Percentiles rank a stretch among this genome's conserved stretches.
These are phyloP conservation scores for Nicotiana undulata DNA, from an alignment of 257 asterid species.

Conservation along the genomic window DNA sequence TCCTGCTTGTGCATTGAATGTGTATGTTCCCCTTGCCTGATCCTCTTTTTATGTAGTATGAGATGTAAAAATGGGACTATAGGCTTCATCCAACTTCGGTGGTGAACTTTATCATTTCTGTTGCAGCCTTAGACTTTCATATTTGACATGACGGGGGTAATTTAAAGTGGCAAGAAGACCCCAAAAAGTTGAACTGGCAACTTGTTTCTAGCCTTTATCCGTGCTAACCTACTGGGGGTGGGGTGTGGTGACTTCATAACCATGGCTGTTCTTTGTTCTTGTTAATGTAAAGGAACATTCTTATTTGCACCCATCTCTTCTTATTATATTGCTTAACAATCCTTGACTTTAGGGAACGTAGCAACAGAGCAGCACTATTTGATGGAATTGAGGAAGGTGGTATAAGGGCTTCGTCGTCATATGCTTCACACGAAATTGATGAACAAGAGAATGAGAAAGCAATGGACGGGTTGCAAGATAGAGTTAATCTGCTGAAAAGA, in stretches of 20 bases:
- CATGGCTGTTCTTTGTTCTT: background rate
- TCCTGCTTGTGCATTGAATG: background rate
- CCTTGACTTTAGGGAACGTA: slow-evolving; percentile 56
- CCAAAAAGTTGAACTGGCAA: background rate
- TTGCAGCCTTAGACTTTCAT: background rate
- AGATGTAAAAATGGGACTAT: background rate
- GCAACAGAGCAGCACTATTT: slow-evolving; percentile 70
- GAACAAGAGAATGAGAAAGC: slow-evolving; percentile 89
- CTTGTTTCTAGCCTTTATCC: background rate
- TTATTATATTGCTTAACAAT: background rate
- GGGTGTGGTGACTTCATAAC: background rate
- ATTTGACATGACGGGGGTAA: background rate
- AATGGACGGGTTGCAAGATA: slow-evolving; percentile 74
- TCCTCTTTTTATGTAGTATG: background rate
- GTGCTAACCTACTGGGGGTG: background rate
- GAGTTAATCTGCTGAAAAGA: slow-evolving; percentile 74
- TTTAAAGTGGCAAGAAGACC: background rate
- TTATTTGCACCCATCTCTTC: background rate
- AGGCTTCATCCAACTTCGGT: background rate
- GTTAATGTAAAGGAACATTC: background rate
- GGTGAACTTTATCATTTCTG: too few relatives aligned
- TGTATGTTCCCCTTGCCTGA: background rate
- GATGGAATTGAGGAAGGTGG: slow-evolving; percentile 99
- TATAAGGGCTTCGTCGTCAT: slow-evolving; percentile 72
- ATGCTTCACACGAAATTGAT: slow-evolving; percentile 77